Percentiles rank a stretch among this genome's conserved stretches.
Evolutionary conservation across 2,329 filamentous ascomycete species (phyloP).

Genomic region (Fusarium torulosum): DNA sequence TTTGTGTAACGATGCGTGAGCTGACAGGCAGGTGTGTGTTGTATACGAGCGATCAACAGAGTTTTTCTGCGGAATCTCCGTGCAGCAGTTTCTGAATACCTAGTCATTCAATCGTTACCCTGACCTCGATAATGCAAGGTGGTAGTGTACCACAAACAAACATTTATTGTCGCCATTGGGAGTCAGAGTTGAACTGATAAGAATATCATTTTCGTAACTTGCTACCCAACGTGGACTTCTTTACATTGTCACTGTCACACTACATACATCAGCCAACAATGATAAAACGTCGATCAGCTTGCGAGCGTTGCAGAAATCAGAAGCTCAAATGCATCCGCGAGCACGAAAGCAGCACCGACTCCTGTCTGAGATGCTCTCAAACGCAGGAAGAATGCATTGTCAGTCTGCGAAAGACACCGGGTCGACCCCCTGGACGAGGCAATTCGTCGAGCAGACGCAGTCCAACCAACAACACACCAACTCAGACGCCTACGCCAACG

Average conservation of each 20-base stretch:
- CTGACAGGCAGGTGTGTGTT: background rate
- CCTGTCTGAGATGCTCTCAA: conserved; percentile 1
- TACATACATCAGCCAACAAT: background rate
- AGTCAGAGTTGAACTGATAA: background rate
- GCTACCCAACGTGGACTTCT: background rate
- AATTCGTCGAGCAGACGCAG: background rate
- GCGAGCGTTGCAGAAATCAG: conserved; percentile 5
- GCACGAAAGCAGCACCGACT: background rate
- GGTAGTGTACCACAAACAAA: background rate
- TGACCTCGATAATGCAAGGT: background rate
- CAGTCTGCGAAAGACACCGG: background rate
- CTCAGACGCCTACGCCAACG: background rate
- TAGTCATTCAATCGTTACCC: background rate
- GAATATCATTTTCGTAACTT: background rate
- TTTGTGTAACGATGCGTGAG: background rate
- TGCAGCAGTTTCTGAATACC: background rate
- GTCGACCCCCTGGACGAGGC: background rate
- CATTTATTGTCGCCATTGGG: background rate
- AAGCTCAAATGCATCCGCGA: conserved; percentile 11
- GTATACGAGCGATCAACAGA: background rate
- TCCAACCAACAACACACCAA: background rate
- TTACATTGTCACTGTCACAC: background rate
- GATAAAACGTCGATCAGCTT: conserved; percentile 2
- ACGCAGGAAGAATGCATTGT: background rate
- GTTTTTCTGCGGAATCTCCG: background rate